Evolutionary conservation across 176 grass and related monocot species (phyloP), one percentile per base, ranked within the genome.

Genomic region (Typha latifolia): DNA sequence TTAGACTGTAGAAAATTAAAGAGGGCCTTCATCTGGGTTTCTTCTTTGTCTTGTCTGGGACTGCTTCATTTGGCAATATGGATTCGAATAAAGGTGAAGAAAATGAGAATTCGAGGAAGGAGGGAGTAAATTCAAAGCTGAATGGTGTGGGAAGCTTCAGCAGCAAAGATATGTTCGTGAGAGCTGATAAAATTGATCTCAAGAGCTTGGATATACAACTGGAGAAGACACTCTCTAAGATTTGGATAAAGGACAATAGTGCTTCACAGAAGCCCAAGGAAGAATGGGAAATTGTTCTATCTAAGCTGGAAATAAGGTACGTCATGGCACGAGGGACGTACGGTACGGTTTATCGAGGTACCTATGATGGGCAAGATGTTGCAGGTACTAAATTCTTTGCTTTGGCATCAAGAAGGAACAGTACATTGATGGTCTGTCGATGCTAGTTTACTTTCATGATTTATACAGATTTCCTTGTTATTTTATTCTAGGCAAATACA

Each of bases 211-310:
- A 97, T 63, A 64, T 84, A 48, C 85, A 91, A 69, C 77, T 97
- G 12, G 93, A 97, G 81, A 97, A 82, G 80, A 84, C 37, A 26
- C 75, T 82, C 51, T 97, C 93, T 11, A 91, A 48, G 69, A 86
- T 78, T 2, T 86, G 88, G 84, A 72, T 89, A 26, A 78, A 96
- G 57, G 80, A 77, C 15, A 83, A 85, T 49, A 79, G 78, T 50
- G 9, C 23, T 65, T 72, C 84, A 8, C 34, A 66, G 61, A 29
- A 37, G 57, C 75, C 66, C 43, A 63, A 77, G 20, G 77, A 88
- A 23, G 87, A 86, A 75, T 97, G 93, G 88, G 85, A 97, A 83
- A 84, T 92, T 51, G 78, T 91, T 66, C 78, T 81, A 51, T 79
- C 72, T 37, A 97, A 91, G 72, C 78, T 97, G 64, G 82, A 92